Evolutionary conservation across 495 filamentous ascomycete species (phyloP), one percentile per base, ranked within the genome.

Genomic region (Trypethelium eluteriae): DNA sequence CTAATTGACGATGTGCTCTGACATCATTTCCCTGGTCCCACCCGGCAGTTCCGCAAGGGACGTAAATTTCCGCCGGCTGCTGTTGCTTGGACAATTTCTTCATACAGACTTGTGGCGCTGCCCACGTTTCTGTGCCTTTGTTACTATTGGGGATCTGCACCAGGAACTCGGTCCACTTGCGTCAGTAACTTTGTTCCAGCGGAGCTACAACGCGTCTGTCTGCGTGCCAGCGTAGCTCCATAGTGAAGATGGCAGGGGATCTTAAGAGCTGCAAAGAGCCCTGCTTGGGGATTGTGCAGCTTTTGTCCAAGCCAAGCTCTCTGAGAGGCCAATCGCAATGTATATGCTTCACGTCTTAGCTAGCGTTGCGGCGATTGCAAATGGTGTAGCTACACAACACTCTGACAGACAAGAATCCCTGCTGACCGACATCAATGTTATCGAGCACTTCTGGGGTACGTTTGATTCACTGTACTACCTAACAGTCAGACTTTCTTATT

Each of bases 401-500:
- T n/a, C 6, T 2, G 36, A 14, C 1, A 59, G 25, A 36, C 53
- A 59, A 59, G 53, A 34, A 9, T 5, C 34, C 34, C 64, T 69
- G 7, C 34, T 69, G 14, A 66, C 69, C 44, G 65, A 73, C 64
- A 64, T 71, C 41, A 67, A 44, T 39, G 39, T 64, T 36, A 70
- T 73, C 56, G 65, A 64, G 38, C 63, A 66, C 12, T 69, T 69
- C 67, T 73, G 71, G 71, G 68, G 68, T 69, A 50, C 11, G n/a
- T 50, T 16, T 2, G n/a, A 11, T 50, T 7, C 6, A 3, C 7
- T 7, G 3, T 39, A 25, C 11, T 65, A 6, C 14, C 41, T 5
- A 1, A 12, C 25, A 34, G 4, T 7, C 6, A 3, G 62, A 25
- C 59, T 67, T 10, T 63, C 9, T 34, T 7, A 63, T 47, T 5